A percentile compares a stretch with the other conserved stretches of the same genome.
Evolutionary conservation across 2,329 filamentous ascomycete genomes (phyloP).

Genomic region (Clarireedia paspali): DNA sequence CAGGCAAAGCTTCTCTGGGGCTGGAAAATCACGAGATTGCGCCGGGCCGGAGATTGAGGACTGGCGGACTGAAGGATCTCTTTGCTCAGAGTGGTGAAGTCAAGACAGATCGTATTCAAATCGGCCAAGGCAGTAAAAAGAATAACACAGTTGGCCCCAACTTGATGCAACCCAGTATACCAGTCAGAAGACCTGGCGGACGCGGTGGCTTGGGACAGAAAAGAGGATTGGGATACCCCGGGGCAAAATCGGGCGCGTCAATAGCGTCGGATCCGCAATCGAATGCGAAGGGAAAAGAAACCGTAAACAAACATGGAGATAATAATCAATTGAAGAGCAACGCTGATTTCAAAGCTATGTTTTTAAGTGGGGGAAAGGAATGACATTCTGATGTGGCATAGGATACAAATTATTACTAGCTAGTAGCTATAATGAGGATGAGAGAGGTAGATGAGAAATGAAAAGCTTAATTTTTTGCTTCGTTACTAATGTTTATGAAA

Average conservation of each 20-base stretch:
- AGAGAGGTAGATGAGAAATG: background rate
- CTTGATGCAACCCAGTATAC: conserved; percentile 25
- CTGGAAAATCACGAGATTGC: conserved; percentile 50
- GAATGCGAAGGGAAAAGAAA: conserved; percentile 17
- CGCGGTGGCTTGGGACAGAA: conserved; percentile 33
- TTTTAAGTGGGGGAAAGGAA: conserved; percentile 23
- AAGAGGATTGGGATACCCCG: conserved; percentile 28
- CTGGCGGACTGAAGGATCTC: conserved; percentile 47
- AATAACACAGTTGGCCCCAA: conserved; percentile 6
- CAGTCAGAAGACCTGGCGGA: conserved; percentile 29
- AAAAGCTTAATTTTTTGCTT: no score
- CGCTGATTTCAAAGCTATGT: conserved; percentile 47
- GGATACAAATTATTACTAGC: background rate
- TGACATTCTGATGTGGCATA: background rate
- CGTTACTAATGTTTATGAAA: no score
- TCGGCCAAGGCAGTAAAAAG: conserved; percentile 23
- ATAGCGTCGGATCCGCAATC: background rate
- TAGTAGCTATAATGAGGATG: background rate
- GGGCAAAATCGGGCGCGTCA: background rate
- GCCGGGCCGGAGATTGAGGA: conserved; percentile 42
- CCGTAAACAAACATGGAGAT: conserved; percentile 8
- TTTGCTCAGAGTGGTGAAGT: conserved; percentile 42
- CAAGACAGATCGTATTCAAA: conserved; percentile 35
- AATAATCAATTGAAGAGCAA: conserved; percentile 40
- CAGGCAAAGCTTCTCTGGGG: conserved; percentile 61